Evolutionary conservation across 2,329 filamentous ascomycete genomes (phyloP), one percentile per base, ranked within the genome.

Genomic region (Penicillium psychrosexuale): DNA sequence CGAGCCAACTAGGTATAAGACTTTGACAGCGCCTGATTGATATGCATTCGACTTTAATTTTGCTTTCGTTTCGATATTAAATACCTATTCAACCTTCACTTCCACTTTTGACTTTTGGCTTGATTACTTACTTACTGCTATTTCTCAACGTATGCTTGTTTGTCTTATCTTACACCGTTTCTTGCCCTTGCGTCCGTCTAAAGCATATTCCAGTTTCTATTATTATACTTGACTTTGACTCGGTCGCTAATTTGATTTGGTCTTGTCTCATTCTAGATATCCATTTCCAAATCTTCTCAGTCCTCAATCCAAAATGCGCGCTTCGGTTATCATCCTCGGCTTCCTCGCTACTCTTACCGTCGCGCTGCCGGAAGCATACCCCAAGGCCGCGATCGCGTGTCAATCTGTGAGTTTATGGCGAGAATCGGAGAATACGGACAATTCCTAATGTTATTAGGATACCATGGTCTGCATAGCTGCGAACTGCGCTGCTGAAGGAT

Each of bases 241-340:
- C 39, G 47, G 39, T 45, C 34, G 52, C 52, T 54, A n/a, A 54
- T n/a, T 34, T n/a, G 3, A 1, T 15, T 24, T 24, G 22, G 3
- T 7, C 11, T n/a, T 6, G 22, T 24, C 27, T 28, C n/a, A 47
- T 43, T 34, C n/a, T 27, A 53, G 51, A 53, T 19, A 53, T 19
- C 33, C 24, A n/a, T 44, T 44, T n/a, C 1, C 12, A 22, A 13
- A 1, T 13, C 9, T 33, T 34, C 15, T 1, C 15, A 15, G 1
- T n/a, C n/a, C n/a, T n/a, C 30, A 37, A 30, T n/a, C 31, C 51
- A 57, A 30, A 28, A 62, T 62, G 60, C 60, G 56, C 9, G 43
- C 52, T 36, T 62, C 60, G 1, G 8, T 62, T 30, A 33, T 63
- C 38, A 19, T 63, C 27, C 37, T 55, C 24, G 53, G 53, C 36